A percentile compares a stretch with the other conserved stretches of the same genome.
Evolutionary conservation across 768 basidiomycete genomes (phyloP).

Genomic region (Goffeauzyma gilvescens): DNA sequence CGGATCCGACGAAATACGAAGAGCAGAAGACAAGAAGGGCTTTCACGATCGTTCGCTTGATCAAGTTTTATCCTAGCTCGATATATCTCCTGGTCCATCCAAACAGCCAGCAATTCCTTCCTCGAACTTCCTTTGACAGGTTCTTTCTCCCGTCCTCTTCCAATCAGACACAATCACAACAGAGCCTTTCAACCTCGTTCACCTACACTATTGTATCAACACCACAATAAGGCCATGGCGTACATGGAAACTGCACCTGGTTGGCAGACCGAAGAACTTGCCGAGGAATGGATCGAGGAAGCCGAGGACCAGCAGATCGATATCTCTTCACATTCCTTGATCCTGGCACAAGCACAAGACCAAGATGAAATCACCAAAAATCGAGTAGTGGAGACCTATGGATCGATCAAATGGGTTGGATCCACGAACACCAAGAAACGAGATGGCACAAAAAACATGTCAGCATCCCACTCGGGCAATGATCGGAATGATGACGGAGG

Average conservation of each 20-base stretch:
- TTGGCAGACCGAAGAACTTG: constrained; percentile 52
- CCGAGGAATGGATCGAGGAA: constrained; percentile 71
- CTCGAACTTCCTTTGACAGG: too few species aligned
- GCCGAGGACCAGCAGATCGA: constrained; percentile 11
- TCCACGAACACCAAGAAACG: background rate
- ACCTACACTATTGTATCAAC: too few species aligned
- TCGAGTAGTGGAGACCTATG: background rate
- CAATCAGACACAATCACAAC: too few species aligned
- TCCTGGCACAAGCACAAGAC: constrained; percentile 27
- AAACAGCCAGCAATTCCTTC: too few species aligned
- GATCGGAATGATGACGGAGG: background rate
- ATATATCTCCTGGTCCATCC: too few species aligned
- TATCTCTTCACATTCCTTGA: constrained; percentile 25
- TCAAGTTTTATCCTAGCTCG: too few species aligned
- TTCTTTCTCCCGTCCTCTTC: too few species aligned
- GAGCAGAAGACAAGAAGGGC: too few species aligned
- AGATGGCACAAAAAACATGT: constrained; percentile 1
- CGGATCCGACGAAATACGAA: too few species aligned
- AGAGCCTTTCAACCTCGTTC: too few species aligned
- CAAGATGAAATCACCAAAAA: constrained; percentile 6
- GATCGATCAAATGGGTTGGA: background rate
- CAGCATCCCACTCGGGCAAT: background rate
- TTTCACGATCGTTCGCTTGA: too few species aligned
- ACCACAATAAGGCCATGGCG: too few species aligned
- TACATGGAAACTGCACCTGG: constrained; percentile 17